A percentile compares a stretch with the other conserved stretches of the same genome.
These are phyloP conservation scores for Lachancea quebecensis DNA, from an alignment of 805 yeast genomes.

Conservation along the genomic window DNA sequence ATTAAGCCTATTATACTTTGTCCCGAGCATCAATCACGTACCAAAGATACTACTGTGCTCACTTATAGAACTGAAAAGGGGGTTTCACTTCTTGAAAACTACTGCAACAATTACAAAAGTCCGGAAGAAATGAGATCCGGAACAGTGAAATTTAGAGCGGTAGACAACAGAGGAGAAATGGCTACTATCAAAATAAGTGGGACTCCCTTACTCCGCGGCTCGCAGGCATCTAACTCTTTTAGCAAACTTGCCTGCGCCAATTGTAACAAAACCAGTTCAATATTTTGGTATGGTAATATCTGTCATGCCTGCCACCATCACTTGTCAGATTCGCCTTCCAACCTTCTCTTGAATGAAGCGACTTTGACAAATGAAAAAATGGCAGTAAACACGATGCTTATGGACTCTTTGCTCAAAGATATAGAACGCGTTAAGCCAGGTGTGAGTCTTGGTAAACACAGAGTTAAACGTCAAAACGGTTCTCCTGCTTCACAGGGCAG, in stretches of 20 bases:
- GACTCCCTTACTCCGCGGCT: neutral
- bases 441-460: neutral
- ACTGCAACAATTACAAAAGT: conserved; percentile 8
- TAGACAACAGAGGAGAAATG: neutral
- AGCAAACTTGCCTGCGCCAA: conserved; percentile 8
- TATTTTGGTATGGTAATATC: conserved; percentile 20
- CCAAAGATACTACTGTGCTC: conserved; percentile 1
- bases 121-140: neutral
- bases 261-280: conserved; percentile 12
- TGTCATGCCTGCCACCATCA: conserved; percentile 18
- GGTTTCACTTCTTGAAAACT: conserved; percentile 9
- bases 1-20: conserved; percentile 13
- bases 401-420: neutral
- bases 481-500: neutral
- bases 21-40: conserved; percentile 2
- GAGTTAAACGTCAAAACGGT: neutral
- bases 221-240: neutral
- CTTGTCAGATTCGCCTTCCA: neutral
- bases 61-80: conserved; percentile 1
- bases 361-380: neutral
- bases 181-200: neutral
- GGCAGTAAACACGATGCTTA: neutral
- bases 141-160: neutral
- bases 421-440: neutral
- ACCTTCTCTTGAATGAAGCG: neutral